Percentiles rank a stretch among this genome's conserved stretches.
These are phyloP conservation scores for Mortierella sp. DNA, from an alignment of 371 early-diverging fungal species.

Conservation along the genomic window DNA sequence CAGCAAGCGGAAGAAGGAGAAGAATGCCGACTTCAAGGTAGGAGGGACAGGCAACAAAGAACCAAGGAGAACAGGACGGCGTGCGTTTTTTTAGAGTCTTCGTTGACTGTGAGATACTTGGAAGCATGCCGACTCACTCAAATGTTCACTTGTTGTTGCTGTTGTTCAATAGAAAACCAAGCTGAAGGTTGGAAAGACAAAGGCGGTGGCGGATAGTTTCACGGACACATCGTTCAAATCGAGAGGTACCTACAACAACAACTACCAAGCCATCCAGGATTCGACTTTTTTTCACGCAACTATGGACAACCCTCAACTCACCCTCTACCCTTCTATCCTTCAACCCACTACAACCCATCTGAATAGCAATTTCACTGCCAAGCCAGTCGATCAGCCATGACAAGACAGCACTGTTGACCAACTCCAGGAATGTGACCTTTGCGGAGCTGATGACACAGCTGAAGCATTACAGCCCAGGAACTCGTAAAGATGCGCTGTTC, in stretches of 20 bases:
- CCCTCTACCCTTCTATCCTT: neutral
- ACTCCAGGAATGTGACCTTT: constrained; percentile 80
- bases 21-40: constrained; percentile 87
- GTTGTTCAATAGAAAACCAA: constrained; percentile 79
- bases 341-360: neutral
- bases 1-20: constrained; percentile 78
- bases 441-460: constrained; percentile 80
- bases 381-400: constrained; percentile 83
- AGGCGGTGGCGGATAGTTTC: constrained; percentile 80
- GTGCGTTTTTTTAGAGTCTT: too few species aligned
- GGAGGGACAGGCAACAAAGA: neutral
- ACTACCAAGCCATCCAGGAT: neutral
- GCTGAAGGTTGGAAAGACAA: constrained; percentile 93
- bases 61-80: neutral
- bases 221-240: constrained; percentile 91
- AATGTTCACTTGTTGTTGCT: neutral
- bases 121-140: neutral
- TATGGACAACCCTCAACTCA: neutral
- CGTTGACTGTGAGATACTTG: neutral
- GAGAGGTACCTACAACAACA: constrained; percentile 65
- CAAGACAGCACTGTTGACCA: constrained; percentile 78
- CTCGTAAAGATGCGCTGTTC: constrained; percentile 81
- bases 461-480: constrained; percentile 83
- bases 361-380: constrained; percentile 79
- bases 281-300: neutral